Evolutionary conservation across 495 filamentous ascomycete species (phyloP).

Genomic region (Neurospora tetraspora): DNA sequence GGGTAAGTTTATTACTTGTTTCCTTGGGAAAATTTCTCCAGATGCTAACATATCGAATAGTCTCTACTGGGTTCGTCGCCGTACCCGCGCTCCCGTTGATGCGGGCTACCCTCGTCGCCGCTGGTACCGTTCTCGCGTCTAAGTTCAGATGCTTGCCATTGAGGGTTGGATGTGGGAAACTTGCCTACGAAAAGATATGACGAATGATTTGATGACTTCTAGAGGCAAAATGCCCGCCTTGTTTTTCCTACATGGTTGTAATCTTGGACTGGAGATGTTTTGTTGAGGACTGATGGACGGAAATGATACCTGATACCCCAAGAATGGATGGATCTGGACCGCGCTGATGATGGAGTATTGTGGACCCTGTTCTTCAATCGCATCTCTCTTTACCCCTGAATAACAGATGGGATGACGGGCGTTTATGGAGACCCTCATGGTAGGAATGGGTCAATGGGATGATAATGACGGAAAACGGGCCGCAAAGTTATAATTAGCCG

Average conservation of each 20-base stretch:
- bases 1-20: slow-evolving; percentile 12
- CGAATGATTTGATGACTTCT: not conserved
- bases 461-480: not conserved
- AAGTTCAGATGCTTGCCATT: slow-evolving; percentile 1
- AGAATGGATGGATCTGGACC: not conserved
- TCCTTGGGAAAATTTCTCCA: not conserved
- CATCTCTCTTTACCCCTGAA: too few relatives aligned
- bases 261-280: too few relatives aligned
- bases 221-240: not conserved
- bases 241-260: too few relatives aligned
- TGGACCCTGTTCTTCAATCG: too few relatives aligned
- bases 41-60: slow-evolving; percentile 10
- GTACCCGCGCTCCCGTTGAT: slow-evolving; percentile 5
- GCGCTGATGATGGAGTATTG: too few relatives aligned
- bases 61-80: slow-evolving; percentile 34
- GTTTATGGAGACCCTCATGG: too few relatives aligned
- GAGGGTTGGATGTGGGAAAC: not conserved
- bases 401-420: too few relatives aligned
- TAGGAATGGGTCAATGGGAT: too few relatives aligned
- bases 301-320: not conserved
- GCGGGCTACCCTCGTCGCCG: slow-evolving; percentile 25
- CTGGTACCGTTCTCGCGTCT: slow-evolving; percentile 36
- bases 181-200: not conserved
- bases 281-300: not conserved
- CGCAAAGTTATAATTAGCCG: not conserved